These are phyloP conservation scores for Lachancea waltii DNA, from an alignment of 805 yeast species.

Conservation along the genomic window DNA sequence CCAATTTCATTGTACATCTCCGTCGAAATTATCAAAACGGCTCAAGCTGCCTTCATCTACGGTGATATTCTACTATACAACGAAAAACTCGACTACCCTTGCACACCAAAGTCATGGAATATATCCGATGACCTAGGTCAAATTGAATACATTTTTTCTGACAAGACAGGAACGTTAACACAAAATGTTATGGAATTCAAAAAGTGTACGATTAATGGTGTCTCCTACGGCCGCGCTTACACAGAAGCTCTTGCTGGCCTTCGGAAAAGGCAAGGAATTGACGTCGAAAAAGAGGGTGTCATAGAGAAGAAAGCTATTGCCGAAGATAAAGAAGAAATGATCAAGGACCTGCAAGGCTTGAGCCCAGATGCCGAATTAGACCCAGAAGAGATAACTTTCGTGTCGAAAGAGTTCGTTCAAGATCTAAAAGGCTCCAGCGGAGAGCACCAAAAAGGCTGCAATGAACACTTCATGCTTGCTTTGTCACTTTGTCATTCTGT, in stretches of 20 bases:
- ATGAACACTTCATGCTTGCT: slow-evolving; percentile 71
- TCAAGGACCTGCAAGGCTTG: slow-evolving; percentile 37
- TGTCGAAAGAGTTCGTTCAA: slow-evolving; percentile 58
- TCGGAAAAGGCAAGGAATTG: slow-evolving; percentile 70
- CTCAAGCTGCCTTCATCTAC: slow-evolving; percentile 74
- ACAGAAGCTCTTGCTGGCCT: slow-evolving; percentile 80
- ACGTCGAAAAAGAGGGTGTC: slow-evolving; percentile 55
- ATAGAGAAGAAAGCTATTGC: slow-evolving; percentile 48
- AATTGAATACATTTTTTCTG: slow-evolving; percentile 77
- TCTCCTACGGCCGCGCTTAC: slow-evolving; percentile 69
- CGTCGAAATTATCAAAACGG: slow-evolving; percentile 74
- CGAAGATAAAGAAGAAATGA: slow-evolving; percentile 55
- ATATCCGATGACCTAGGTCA: slow-evolving; percentile 84
- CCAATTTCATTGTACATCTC: slow-evolving; percentile 80
- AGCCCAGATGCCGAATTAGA: slow-evolving; percentile 37
- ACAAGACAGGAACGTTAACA: slow-evolving; percentile 78
- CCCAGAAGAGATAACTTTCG: slow-evolving; percentile 61
- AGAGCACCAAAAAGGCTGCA: slow-evolving; percentile 45
- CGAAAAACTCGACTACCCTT: slow-evolving; percentile 64
- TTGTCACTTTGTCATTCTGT: slow-evolving; percentile 78
- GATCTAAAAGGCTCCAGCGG: slow-evolving; percentile 48
- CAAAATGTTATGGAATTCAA: slow-evolving; percentile 84
- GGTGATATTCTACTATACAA: slow-evolving; percentile 71
- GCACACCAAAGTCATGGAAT: slow-evolving; percentile 80
- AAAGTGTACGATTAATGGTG: slow-evolving; percentile 70